Base-by-base conservation (phyloP, 75 land plant genomes). In the Cryptomeria japonica region DNA sequence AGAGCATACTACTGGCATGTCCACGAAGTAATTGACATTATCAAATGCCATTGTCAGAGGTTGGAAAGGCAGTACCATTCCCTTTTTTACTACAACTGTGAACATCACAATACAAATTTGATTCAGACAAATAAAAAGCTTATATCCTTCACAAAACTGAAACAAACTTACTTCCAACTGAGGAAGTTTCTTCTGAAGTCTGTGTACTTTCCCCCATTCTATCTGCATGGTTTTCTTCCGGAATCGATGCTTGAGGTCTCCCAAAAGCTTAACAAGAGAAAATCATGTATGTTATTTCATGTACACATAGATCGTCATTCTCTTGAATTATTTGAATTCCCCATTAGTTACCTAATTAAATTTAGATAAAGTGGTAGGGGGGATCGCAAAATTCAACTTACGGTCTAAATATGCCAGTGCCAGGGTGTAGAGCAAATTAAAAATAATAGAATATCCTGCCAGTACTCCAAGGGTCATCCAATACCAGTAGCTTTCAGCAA, bases 1-100 rank as follows among this genome's bases (percentile, higher is more conserved):
- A 42, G 41, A 83, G 76, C 93, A 58, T 91, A 96, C 97, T 90
- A 85, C 86, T 44, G 97, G 97, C 97, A 96, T 96, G 88, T 95
- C 97, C 5, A 96, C 95, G 28, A 92, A 91, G 87, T 96, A 96
- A 39, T 46, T 89, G 34, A 96, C 77, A 37, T 96, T 87, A 15
- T 94, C 94, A 41, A 95, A 96, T 36, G 96, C 91, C 93, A 91
- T 86, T 14, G 92, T 47, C 75, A 91, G 32, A n/a, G 92, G 92
- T 85, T 86, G 53, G 28, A 91, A 91, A 22, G 92, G 92, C 25
- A 91, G 56, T 10, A 91, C 41, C 92, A 91, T 91, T 41, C 90
- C 92, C 34, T 87, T 80, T 83, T 89, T 91, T 32, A 22, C 1
- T 32, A 10, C 15, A 9, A 80, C 38, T 87, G 80, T 86, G 87